These are phyloP conservation scores for Maudiozyma saulgeensis DNA, from an alignment of 805 yeast species.

Conservation along the genomic window DNA sequence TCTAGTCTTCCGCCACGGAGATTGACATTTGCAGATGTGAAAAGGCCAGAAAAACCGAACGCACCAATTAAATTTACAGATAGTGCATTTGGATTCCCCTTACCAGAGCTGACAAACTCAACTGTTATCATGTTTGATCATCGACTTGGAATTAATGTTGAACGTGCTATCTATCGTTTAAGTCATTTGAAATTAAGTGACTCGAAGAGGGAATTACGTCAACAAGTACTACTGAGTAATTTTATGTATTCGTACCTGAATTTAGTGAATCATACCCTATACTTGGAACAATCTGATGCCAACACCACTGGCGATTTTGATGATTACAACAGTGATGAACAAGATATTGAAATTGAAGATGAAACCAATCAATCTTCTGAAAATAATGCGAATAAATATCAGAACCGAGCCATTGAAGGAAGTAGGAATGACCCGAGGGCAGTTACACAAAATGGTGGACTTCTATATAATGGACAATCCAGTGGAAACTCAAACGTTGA, in stretches of 20 bases:
- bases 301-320: conserved; percentile 7
- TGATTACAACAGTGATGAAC: not conserved
- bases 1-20: conserved; percentile 25
- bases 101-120: conserved; percentile 70
- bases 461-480: not conserved
- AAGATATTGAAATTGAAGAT: conserved; percentile 2
- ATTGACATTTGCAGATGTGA: conserved; percentile 29
- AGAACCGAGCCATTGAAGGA: not conserved
- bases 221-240: conserved; percentile 86
- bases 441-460: not conserved
- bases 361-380: not conserved
- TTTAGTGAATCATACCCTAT: conserved; percentile 83
- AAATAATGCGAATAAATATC: not conserved
- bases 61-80: conserved; percentile 56
- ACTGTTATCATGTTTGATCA: conserved; percentile 74
- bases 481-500: not conserved
- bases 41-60: conserved; percentile 37
- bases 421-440: not conserved
- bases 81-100: conserved; percentile 80
- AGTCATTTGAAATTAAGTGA: conserved; percentile 92
- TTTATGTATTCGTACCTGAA: conserved; percentile 97
- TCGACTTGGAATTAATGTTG: conserved; percentile 89
- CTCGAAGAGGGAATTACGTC: conserved; percentile 81
- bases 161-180: conserved; percentile 86
- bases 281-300: conserved; percentile 51